Evolutionary conservation across 495 filamentous ascomycete genomes (phyloP).

Genomic region (Penicillium pancosmium): DNA sequence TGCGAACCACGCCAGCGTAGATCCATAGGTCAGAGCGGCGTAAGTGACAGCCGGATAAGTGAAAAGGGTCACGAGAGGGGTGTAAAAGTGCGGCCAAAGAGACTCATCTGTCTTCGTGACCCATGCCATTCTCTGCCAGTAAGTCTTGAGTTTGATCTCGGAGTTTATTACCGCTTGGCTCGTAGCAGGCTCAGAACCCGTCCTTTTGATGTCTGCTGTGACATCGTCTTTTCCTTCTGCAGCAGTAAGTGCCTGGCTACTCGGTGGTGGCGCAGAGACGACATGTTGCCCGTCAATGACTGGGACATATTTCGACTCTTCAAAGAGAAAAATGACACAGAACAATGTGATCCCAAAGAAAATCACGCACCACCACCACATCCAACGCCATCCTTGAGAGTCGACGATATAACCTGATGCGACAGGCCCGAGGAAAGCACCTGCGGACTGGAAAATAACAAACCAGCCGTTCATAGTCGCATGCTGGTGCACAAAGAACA

Average conservation of each 20-base stretch:
- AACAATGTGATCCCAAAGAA: constrained; percentile 43
- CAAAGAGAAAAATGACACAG: constrained; percentile 41
- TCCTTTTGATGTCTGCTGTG: background rate
- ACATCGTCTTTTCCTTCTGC: background rate
- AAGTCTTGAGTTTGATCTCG: constrained; percentile 23
- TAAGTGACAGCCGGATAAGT: constrained; percentile 40
- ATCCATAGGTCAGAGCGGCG: constrained; percentile 38
- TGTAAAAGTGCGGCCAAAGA: constrained; percentile 27
- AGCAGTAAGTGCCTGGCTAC: background rate
- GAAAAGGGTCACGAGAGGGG: constrained; percentile 27
- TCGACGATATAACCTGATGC: constrained; percentile 48
- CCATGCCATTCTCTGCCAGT: constrained; percentile 30
- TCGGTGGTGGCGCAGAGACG: background rate
- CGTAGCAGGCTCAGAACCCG: background rate
- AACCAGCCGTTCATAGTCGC: constrained; percentile 45
- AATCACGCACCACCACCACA: constrained; percentile 55
- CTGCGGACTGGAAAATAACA: constrained; percentile 34
- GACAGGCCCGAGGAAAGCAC: constrained; percentile 43
- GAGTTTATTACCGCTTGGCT: constrained; percentile 5
- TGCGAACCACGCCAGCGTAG: constrained; percentile 34
- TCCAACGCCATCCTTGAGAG: constrained; percentile 53
- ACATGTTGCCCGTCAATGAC: constrained; percentile 14
- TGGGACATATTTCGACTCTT: constrained; percentile 45
- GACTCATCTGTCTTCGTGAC: constrained; percentile 29
- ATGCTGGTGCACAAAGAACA: constrained; percentile 54